Evolutionary conservation across 1,139 yeast genomes (phyloP), one percentile per base, ranked within the genome.

Genomic region (Candida sp.): DNA sequence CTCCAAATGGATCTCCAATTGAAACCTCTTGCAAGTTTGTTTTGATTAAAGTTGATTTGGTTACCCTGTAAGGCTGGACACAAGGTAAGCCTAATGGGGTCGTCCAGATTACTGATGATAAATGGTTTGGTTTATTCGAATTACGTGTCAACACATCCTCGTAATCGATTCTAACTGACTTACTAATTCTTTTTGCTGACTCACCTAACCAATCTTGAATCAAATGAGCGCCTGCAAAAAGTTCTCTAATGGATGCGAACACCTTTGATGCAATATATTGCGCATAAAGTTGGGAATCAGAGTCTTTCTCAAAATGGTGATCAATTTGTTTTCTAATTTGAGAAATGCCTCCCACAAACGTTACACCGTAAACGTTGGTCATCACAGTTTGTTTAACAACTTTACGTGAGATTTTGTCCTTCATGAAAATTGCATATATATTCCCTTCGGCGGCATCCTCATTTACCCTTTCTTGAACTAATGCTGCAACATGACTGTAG

Each of bases 311-410:
- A 53, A 72, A 78, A 46, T 66, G 63, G 46, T 63, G 70, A 35
- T 63, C 70, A 37, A 82, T 63, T 60, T 86, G 88, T 53, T 82
- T 85, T 46, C 77, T 77, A 55, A 93, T 89, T 68, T 93, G 99
- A 4, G 83, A 84, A 23, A 89, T 79, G 0, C 98, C 99, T 19
- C 99, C 99, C 49, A 89, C 79, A 61, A 80, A 89, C 0, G 99
- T 93, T 9, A 93, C 99, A 54, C 99, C 99, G 60, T 95, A 93
- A 36, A 93, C 99, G 56, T 90, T 91, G 1, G 99, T 93, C 99
- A 93, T 93, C 27, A 93, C 99, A 0, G 99, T 89, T 64, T 93
- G 98, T 62, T 93, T 93, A 40, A 93, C 96, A 39, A 93, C 85
- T 61, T 91, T 91, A 56, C 99, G 79, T 22, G 84, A 78, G 48